Conservation (phyloP, 2,329 filamentous ascomycete genomes). For the Phialophora chinensis region DNA sequence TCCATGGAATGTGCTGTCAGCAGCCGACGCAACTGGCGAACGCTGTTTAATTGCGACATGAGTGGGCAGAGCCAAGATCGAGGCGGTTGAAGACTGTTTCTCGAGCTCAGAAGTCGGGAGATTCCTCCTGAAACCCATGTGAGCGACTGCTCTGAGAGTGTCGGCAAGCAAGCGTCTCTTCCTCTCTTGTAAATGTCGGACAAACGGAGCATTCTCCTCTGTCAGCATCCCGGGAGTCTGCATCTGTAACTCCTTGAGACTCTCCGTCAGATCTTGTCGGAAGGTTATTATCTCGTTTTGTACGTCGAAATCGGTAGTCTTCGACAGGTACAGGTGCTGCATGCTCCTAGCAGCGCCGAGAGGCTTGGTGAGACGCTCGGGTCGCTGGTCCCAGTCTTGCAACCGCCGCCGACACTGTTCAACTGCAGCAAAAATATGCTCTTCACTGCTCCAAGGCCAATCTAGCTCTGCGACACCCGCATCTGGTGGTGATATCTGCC, state of each 20-base stretch:
- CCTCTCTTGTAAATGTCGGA: slow-evolving; percentile 87
- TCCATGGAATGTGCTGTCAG: slow-evolving; percentile 79
- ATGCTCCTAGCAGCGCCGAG: slow-evolving; percentile 75
- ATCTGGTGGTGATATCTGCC: slow-evolving; percentile 48
- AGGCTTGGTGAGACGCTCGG: slow-evolving; percentile 72
- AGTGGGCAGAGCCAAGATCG: slow-evolving; percentile 68
- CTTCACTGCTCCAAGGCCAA: slow-evolving; percentile 35
- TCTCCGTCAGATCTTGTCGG: slow-evolving; percentile 69
- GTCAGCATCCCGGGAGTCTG: slow-evolving; percentile 81
- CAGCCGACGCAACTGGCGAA: slow-evolving; percentile 46
- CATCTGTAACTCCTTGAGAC: slow-evolving; percentile 76
- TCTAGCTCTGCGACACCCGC: slow-evolving; percentile 41
- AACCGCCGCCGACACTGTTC: slow-evolving; percentile 42
- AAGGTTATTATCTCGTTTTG: slow-evolving; percentile 69
- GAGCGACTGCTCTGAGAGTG: slow-evolving; percentile 77
- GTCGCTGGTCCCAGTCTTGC: slow-evolving; percentile 54
- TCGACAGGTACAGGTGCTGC: slow-evolving; percentile 64
- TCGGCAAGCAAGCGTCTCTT: slow-evolving; percentile 92
- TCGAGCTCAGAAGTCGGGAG: slow-evolving; percentile 74
- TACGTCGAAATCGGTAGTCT: slow-evolving; percentile 61
- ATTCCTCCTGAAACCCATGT: slow-evolving; percentile 90
- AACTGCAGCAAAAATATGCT: slow-evolving; percentile 39
- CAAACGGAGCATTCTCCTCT: slow-evolving; percentile 80
- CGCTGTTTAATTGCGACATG: slow-evolving; percentile 39
- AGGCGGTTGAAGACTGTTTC: slow-evolving; percentile 73